Base-by-base conservation (phyloP, 1,284 basidiomycete genomes). In the Golubevia sp. region DNA sequence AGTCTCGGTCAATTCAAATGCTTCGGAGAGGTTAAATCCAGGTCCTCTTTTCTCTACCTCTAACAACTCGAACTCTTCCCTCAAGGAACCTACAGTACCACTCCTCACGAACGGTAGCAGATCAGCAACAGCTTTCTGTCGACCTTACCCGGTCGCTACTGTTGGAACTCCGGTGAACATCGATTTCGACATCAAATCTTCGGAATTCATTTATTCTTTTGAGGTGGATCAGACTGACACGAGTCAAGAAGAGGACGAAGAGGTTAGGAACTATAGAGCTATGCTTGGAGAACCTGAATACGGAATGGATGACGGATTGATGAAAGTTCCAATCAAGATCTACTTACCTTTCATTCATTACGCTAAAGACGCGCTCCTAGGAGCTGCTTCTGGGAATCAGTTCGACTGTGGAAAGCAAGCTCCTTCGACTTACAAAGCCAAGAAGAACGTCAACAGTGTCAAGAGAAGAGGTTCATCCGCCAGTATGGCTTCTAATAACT, bases 281-380 rank as follows among this genome's bases (percentile, higher is more conserved):
- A 15, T 23, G 38, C 15, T 44, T 25, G 56, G 38, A 6, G 58
- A 21, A 30, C 27, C 15, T 34, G 49, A 50, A 6, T 23, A 20
- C 34, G 15, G 24, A 24, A n/a, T 1, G 50, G 27, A 23, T 20
- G 59, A 20, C 11, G 51, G 25, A 24, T 21, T 48, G 20, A 52
- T 52, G 25, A 64, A 26, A 1, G 3, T 71, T 20, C 58, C 68
- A 8, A 77, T 74, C 23, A 73, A 76, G 56, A 75, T 80, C 49
- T 80, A 63, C 56, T 58, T 80, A 8, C 77, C 77, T 1, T 73
- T 72, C 49, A 30, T 79, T 7, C 77, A 80, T 61, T 80, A 76
- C 48, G 77, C 66, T 34, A 62, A 70, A 4, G 67, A 65, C 21
- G 63, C 59, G 18, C 55, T 68, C 2, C 64, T 63, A 49, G 70